Conservation (phyloP, 2,329 filamentous ascomycete species). For the Hawksworthiomyces lignivorus region DNA sequence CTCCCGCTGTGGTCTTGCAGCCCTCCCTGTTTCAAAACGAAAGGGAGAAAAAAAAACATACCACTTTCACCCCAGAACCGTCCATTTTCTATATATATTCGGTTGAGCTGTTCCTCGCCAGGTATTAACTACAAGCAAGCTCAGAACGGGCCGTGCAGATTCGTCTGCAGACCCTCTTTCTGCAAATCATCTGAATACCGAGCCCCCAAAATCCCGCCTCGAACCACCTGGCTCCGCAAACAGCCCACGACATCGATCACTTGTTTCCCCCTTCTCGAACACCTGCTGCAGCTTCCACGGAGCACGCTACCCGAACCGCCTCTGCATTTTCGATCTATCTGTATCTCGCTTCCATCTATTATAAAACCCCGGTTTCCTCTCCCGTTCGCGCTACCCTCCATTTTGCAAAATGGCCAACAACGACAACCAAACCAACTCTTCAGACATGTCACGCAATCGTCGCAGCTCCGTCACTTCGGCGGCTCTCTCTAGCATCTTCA, state of each 20-base stretch:
- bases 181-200: slow-evolving; percentile 2
- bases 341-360: not conserved
- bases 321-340: not conserved
- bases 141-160: too few relatives aligned
- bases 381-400: too few relatives aligned
- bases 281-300: not conserved
- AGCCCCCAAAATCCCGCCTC: not conserved
- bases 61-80: not conserved
- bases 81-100: too few relatives aligned
- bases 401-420: slow-evolving; percentile 14
- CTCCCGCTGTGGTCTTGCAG: not conserved
- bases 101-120: not conserved
- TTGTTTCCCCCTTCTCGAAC: not conserved
- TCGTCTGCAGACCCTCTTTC: slow-evolving; percentile 10
- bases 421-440: slow-evolving; percentile 21
- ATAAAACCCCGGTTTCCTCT: not conserved
- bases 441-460: slow-evolving; percentile 32
- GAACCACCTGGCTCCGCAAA: not conserved
- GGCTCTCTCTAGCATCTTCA: slow-evolving; percentile 51
- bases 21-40: not conserved
- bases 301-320: not conserved
- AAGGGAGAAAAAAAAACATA: not conserved
- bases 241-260: not conserved
- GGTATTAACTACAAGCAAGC: not conserved
- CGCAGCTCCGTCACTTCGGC: slow-evolving; percentile 51